A percentile compares a stretch with the other conserved stretches of the same genome.
Conservation (phyloP, 305 asterid species). For the Rubia occidens region DNA sequence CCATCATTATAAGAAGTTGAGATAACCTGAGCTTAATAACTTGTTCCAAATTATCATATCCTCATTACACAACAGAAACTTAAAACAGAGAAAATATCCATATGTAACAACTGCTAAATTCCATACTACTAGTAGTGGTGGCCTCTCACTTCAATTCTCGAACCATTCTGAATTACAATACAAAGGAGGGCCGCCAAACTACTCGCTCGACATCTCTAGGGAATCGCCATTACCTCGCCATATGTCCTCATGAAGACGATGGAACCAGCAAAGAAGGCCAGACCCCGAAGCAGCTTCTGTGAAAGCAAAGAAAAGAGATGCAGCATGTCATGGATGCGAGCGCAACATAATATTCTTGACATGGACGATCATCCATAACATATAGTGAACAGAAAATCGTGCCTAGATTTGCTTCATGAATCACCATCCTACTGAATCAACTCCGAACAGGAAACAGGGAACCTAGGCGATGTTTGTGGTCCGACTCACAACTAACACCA, state of each 20-base stretch:
- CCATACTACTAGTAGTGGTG: not conserved
- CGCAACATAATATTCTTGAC: not conserved
- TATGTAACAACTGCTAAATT: not conserved
- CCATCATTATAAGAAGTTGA: not conserved
- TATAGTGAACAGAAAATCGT: not conserved
- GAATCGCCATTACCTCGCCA: slow-evolving; percentile 68
- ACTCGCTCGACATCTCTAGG: not conserved
- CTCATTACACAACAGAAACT: too few relatives aligned
- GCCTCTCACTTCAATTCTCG: not conserved
- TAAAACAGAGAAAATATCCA: not conserved
- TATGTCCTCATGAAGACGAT: slow-evolving; percentile 66
- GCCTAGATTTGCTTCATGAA: too few relatives aligned
- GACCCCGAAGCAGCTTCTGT: slow-evolving; percentile 81
- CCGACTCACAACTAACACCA: not conserved
- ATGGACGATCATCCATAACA: not conserved
- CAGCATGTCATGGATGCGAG: not conserved
- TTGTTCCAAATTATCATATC: not conserved
- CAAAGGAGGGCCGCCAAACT: not conserved
- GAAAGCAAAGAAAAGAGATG: slow-evolving; percentile 3
- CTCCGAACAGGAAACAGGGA: not conserved
- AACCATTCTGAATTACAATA: not conserved
- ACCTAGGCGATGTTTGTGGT: not conserved
- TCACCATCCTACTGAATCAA: too few relatives aligned
- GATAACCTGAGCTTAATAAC: not conserved
- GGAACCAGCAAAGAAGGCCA: slow-evolving; percentile 73